Evolutionary conservation across 257 asterid genomes (phyloP), one percentile per base, ranked within the genome.

Genomic region (Gentiana dahurica): DNA sequence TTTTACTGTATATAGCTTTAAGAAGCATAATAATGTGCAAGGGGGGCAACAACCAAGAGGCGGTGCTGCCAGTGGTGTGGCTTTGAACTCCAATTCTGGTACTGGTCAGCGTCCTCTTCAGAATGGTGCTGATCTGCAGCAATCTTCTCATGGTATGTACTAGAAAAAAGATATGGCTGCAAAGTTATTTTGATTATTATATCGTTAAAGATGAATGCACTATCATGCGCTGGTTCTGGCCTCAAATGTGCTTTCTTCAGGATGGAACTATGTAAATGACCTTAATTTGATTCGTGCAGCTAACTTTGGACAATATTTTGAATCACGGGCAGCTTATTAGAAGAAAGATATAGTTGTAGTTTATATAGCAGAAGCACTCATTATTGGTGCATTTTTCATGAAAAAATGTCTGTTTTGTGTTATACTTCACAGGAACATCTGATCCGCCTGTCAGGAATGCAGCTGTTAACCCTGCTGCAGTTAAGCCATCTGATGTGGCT

Each of bases 11-110:
- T 49, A 53, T 55, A 84, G 90, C 70, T 72, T 62, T 51, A 81
- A 70, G 83, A 81, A 79, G 79, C 69, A 73, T 43, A 68, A 68
- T 55, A 79, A 75, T 79, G 85, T 68, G 64, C 81, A 78, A 71
- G 84, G 79, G 63, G 81, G 85, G 58, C 83, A 68, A 58, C 83
- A 68, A 58, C 65, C 71, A 24, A 65, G 77, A 70, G 75, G 57
- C 39, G 56, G 77, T 49, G 70, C 69, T 58, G 62, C 75, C 46
- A 65, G 59, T 76, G 60, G 12, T n/a, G 62, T 33, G 48, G 62
- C 15, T 34, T 77, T 65, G 62, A 81, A 52, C 63, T 62, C 61
- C 5, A 80, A 71, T 68, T 68, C 78, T 48, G 63, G 61, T 58
- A 49, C 77, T 49, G 77, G 68, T 9, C 54, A 65, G 4, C 74